Percentiles rank a stretch among this genome's conserved stretches.
phyloP scores from a whole-genome alignment of 768 basidiomycete species.

The Lactifluus rugatus region DNA sequence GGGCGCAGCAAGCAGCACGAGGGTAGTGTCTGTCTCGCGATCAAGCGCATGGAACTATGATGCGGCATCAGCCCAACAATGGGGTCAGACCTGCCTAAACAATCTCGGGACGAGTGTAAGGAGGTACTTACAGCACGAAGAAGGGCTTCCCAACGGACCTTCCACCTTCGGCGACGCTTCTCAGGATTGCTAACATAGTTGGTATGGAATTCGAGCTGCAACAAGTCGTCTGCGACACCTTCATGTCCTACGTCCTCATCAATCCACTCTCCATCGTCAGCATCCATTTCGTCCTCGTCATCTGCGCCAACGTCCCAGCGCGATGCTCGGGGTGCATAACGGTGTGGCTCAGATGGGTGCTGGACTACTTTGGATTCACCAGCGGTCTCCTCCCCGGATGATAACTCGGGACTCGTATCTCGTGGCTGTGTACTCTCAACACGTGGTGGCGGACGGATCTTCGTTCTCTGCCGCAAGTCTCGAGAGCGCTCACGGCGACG shows the following conservation, averaged over 20 bases:
- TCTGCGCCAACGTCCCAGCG: slow-evolving; percentile 34
- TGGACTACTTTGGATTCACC: slow-evolving; percentile 41
- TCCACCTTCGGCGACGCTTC: slow-evolving; percentile 64
- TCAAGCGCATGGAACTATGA: slow-evolving; percentile 69
- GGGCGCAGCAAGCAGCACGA: slow-evolving; percentile 65
- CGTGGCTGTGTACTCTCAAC: slow-evolving; percentile 78
- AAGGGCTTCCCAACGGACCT: slow-evolving; percentile 64
- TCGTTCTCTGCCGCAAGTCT: slow-evolving; percentile 26
- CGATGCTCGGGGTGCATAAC: slow-evolving; percentile 13
- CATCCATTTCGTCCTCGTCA: slow-evolving; percentile 26
- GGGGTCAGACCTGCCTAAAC: slow-evolving; percentile 29
- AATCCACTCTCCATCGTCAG: slow-evolving; percentile 29
- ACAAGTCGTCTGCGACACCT: slow-evolving; percentile 58
- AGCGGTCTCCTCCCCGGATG: slow-evolving; percentile 70
- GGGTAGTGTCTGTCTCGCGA: slow-evolving; percentile 70
- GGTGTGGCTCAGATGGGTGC: slow-evolving; percentile 20
- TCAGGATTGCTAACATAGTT: slow-evolving; percentile 54
- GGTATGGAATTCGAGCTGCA: slow-evolving; percentile 72
- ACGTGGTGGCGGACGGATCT: slow-evolving; percentile 59
- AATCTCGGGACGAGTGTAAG: slow-evolving; percentile 5
- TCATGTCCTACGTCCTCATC: slow-evolving; percentile 70
- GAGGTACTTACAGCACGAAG: slow-evolving; percentile 50
- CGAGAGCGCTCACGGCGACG: slow-evolving; percentile 36
- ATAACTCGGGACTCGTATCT: slow-evolving; percentile 71
- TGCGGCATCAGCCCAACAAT: slow-evolving; percentile 14